These are phyloP conservation scores for Alternaria brassicae DNA, from an alignment of 2,329 filamentous ascomycete genomes.

Conservation along the genomic window DNA sequence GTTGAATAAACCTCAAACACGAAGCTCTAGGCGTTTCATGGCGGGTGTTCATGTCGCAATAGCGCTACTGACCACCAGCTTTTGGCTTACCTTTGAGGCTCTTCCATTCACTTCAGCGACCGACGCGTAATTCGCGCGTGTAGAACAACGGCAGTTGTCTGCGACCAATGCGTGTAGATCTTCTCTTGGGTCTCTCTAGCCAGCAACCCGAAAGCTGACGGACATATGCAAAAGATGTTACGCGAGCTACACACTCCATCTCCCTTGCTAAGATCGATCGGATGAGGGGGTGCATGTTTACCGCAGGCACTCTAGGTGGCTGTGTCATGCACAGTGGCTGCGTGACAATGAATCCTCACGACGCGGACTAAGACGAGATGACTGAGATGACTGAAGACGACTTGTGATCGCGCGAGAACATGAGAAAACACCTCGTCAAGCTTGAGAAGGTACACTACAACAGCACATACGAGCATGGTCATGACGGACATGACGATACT, in stretches of 20 bases:
- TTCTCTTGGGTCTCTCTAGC: not conserved
- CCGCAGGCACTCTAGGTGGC: slow-evolving; percentile 61
- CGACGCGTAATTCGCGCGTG: not conserved
- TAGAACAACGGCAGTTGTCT: not conserved
- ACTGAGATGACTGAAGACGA: slow-evolving; percentile 64
- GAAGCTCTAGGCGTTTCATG: not conserved
- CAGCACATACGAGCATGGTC: slow-evolving; percentile 31
- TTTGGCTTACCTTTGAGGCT: not conserved
- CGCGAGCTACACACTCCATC: not conserved
- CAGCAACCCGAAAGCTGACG: not conserved
- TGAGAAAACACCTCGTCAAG: slow-evolving; percentile 62
- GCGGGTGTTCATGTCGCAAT: not conserved
- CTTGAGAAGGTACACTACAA: slow-evolving; percentile 37
- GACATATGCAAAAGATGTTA: not conserved
- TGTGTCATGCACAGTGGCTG: slow-evolving; percentile 67
- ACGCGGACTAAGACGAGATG: slow-evolving; percentile 66
- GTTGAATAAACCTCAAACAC: not conserved
- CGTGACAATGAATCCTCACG: slow-evolving; percentile 61
- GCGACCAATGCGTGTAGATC: not conserved
- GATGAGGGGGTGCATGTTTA: not conserved
- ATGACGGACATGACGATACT: slow-evolving; percentile 36
- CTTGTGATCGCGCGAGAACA: slow-evolving; percentile 64
- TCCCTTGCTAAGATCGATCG: not conserved
- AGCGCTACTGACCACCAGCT: not conserved
- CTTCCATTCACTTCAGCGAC: not conserved